Percentiles rank a stretch among this genome's conserved stretches.
phyloP scores from a whole-genome alignment of 768 basidiomycete species.

The Termitomyces sp. region DNA sequence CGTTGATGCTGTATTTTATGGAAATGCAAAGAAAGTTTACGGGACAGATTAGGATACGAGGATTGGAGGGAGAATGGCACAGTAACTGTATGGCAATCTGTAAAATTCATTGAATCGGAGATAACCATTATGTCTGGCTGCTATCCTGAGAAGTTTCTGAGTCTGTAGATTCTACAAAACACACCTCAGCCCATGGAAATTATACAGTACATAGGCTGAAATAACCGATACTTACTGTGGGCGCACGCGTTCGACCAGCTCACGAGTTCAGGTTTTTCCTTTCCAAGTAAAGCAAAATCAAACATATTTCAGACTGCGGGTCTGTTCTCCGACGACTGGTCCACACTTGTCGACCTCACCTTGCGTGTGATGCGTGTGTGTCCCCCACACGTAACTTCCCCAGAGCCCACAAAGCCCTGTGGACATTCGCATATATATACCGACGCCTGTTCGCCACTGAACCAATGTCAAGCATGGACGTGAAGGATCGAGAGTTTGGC shows the following conservation, averaged over 20 bases:
- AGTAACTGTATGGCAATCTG: neutral
- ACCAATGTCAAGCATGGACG: constrained; percentile 11
- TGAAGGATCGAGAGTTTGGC: constrained; percentile 29
- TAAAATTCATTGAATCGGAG: neutral
- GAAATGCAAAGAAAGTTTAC: constrained; percentile 44
- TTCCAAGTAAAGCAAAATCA: neutral
- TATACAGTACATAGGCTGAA: neutral
- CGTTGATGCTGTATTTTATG: constrained; percentile 67
- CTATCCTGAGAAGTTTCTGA: neutral
- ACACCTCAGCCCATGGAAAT: neutral
- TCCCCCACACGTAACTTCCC: neutral
- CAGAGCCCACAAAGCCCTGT: neutral
- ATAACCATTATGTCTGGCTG: neutral
- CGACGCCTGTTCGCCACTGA: neutral
- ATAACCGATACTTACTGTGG: neutral
- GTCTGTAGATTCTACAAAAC: neutral
- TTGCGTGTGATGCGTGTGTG: constrained; percentile 8
- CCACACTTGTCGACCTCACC: neutral
- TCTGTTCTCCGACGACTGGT: neutral
- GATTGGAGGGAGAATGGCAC: neutral
- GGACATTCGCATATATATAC: neutral
- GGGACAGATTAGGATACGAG: constrained; percentile 13
- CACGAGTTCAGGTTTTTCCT: neutral
- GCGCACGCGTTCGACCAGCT: neutral
- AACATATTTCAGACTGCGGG: neutral